A percentile compares a stretch with the other conserved stretches of the same genome.
Evolutionary conservation across 306 rosid species (phyloP).

Genomic region (Arachis stenosperma): DNA sequence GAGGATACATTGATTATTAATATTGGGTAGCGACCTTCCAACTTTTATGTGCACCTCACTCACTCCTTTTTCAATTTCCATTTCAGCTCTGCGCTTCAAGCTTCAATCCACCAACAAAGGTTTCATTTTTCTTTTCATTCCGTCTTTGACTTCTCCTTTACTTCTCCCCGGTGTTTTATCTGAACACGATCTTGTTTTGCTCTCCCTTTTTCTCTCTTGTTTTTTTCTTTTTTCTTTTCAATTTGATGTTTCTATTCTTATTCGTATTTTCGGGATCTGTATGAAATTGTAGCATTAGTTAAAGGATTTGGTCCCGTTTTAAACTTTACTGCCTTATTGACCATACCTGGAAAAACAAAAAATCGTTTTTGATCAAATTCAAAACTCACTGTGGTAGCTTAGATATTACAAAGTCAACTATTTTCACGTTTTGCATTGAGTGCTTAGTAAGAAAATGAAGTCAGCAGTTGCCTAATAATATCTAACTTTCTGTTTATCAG

Average conservation of each 20-base stretch:
- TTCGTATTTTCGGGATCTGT: constrained; percentile 30
- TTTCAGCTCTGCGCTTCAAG: constrained; percentile 6
- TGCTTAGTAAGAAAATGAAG: constrained; percentile 4
- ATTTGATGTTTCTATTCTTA: background rate
- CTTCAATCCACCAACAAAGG: constrained; percentile 32
- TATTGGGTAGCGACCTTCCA: background rate
- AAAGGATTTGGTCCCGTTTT: constrained; percentile 11
- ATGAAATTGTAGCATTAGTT: constrained; percentile 12
- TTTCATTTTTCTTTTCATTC: background rate
- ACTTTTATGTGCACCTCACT: background rate
- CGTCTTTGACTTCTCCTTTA: background rate
- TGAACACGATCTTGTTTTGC: background rate
- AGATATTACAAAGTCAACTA: background rate
- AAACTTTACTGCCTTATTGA: background rate
- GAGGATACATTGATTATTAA: background rate
- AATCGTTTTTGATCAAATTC: no score
- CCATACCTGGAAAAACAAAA: no score
- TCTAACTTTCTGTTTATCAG: background rate
- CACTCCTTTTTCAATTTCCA: background rate
- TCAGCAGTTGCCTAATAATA: background rate
- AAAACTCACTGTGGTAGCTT: background rate
- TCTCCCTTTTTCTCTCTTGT: no score
- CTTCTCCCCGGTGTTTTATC: background rate
- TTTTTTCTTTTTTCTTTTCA: no score
- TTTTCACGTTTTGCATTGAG: background rate